A percentile compares a stretch with the other conserved stretches of the same genome.
These are phyloP conservation scores for Epichloe brachyelytri DNA, from an alignment of 2,329 filamentous ascomycete species.

Conservation along the genomic window DNA sequence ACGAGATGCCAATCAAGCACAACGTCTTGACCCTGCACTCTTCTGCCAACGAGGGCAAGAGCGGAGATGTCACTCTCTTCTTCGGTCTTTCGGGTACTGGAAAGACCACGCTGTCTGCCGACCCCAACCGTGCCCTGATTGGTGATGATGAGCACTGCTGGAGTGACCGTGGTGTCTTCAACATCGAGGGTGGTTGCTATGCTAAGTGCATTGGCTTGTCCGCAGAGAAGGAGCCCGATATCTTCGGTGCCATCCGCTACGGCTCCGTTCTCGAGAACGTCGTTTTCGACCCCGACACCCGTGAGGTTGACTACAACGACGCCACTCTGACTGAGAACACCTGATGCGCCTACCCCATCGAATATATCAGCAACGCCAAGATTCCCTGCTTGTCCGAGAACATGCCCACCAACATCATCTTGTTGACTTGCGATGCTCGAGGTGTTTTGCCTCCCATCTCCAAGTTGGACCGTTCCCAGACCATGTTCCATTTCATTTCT, in stretches of 20 bases:
- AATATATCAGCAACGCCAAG: conserved; percentile 98
- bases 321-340: conserved; percentile 95
- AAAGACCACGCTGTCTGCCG: conserved; percentile 96
- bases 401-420: conserved; percentile 94
- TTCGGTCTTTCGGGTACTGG: conserved; percentile 97
- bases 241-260: conserved; percentile 89
- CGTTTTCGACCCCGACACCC: conserved; percentile 84
- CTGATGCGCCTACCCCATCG: conserved; percentile 94
- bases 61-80: conserved; percentile 96
- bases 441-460: conserved; percentile 96
- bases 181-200: conserved; percentile 99
- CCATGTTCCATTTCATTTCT: conserved; percentile 99
- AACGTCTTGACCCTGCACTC: conserved; percentile 97
- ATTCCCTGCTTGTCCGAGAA: conserved; percentile 81
- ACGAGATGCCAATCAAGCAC: conserved; percentile 99
- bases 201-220: conserved; percentile 97
- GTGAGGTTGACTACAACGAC: conserved; percentile 92
- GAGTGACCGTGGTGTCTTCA: conserved; percentile 94
- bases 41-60: conserved; percentile 90
- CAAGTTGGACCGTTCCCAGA: conserved; percentile 87
- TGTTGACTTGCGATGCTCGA: conserved; percentile 94
- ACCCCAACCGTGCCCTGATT: conserved; percentile 90
- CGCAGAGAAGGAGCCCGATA: conserved; percentile 97
- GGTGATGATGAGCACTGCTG: conserved; percentile 99
- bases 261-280: conserved; percentile 97